Conservation (phyloP, 352 stramenopile genomes). For the Pythium folliculosum region DNA sequence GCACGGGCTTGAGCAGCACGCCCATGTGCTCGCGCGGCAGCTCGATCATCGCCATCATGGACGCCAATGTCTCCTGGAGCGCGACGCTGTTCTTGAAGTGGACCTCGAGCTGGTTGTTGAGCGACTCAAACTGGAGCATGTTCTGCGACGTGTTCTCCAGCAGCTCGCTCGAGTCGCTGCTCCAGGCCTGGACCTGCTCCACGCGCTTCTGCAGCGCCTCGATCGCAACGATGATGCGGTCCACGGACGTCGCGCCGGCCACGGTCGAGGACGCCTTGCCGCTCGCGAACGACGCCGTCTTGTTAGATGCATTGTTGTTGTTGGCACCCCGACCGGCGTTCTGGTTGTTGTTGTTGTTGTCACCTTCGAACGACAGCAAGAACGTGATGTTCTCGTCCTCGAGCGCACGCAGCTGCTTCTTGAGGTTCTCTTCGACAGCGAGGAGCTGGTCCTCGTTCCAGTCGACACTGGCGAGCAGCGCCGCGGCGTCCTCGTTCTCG, state of each 20-base stretch:
- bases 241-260: constrained; percentile 39
- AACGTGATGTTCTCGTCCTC: constrained; percentile 82
- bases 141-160: constrained; percentile 62
- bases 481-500: constrained; percentile 61
- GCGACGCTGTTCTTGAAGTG: constrained; percentile 81
- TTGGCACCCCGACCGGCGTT: not conserved
- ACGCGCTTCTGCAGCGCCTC: constrained; percentile 52
- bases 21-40: constrained; percentile 57
- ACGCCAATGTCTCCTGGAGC: constrained; percentile 53
- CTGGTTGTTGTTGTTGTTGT: constrained; percentile 16
- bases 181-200: constrained; percentile 52
- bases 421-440: constrained; percentile 54
- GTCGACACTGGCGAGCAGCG: constrained; percentile 50
- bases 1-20: constrained; percentile 48
- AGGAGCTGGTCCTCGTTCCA: constrained; percentile 58
- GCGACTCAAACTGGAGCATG: constrained; percentile 77
- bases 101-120: constrained; percentile 81
- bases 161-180: constrained; percentile 56
- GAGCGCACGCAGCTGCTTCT: constrained; percentile 53
- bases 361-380: constrained; percentile 62
- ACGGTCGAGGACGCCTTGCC: not conserved
- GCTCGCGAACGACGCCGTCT: not conserved
- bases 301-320: not conserved
- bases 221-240: constrained; percentile 61
- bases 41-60: constrained; percentile 52